Evolutionary conservation across 169 alveolate species (phyloP).

Genomic region (Eimeria maxima): DNA sequence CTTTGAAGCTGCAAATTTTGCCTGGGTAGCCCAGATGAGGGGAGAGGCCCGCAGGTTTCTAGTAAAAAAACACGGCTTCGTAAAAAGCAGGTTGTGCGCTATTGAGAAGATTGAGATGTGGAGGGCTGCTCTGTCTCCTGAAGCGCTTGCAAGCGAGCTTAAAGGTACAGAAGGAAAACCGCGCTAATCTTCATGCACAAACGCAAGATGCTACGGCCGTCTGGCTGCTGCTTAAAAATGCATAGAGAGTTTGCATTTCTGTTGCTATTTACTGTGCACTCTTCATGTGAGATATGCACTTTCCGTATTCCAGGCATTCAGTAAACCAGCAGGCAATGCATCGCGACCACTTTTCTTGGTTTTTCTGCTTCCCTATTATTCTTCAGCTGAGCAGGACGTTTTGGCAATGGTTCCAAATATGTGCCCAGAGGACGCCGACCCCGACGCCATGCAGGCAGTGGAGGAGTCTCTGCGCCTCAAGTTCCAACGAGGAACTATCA

Average conservation of each 20-base stretch:
- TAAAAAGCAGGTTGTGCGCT: slow-evolving; percentile 77
- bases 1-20: slow-evolving; percentile 81
- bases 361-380: background rate
- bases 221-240: background rate
- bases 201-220: too few relatives aligned
- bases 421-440: slow-evolving; percentile 57
- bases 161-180: background rate
- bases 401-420: slow-evolving; percentile 60
- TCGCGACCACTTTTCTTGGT: too few relatives aligned
- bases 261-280: background rate
- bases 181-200: background rate
- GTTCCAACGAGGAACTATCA: slow-evolving; percentile 46
- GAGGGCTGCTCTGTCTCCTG: slow-evolving; percentile 74
- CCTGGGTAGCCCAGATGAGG: slow-evolving; percentile 80
- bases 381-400: slow-evolving; percentile 70
- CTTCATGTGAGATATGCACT: background rate
- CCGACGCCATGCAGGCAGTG: slow-evolving; percentile 58
- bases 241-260: too few relatives aligned
- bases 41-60: slow-evolving; percentile 76
- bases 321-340: too few relatives aligned
- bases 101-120: slow-evolving; percentile 76
- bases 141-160: slow-evolving; percentile 67
- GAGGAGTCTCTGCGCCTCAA: slow-evolving; percentile 56
- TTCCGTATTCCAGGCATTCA: background rate
- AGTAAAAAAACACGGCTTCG: slow-evolving; percentile 81